These are phyloP conservation scores for Salix udensis DNA, from an alignment of 345 rosid species.

Conservation along the genomic window DNA sequence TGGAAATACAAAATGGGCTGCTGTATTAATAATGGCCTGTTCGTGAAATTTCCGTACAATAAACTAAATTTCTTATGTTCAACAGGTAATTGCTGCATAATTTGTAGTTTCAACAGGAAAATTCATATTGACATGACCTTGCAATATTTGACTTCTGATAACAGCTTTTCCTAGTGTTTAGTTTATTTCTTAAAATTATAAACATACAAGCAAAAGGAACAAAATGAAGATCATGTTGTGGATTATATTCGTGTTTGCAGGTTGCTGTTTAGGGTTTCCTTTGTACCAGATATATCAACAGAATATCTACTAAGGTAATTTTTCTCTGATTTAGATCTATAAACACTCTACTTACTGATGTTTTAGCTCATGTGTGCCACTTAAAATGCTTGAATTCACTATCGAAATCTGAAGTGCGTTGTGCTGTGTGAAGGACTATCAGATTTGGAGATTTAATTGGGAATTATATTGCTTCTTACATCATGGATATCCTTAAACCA, in stretches of 20 bases:
- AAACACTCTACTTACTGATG: neutral
- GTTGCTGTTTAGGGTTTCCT: conserved; percentile 16
- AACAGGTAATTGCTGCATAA: neutral
- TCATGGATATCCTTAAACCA: neutral
- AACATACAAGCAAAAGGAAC: neutral
- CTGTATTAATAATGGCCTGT: neutral
- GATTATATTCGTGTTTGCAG: conserved; percentile 19
- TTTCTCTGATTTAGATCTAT: neutral
- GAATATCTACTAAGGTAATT: conserved; percentile 15
- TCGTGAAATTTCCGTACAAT: neutral
- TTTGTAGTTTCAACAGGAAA: neutral
- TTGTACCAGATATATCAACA: neutral
- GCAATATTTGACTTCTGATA: neutral
- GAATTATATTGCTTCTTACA: neutral
- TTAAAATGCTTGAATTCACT: neutral
- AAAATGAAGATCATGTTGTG: neutral
- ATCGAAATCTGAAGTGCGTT: neutral
- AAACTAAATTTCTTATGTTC: neutral
- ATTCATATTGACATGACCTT: neutral
- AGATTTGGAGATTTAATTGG: neutral
- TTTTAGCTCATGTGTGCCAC: neutral
- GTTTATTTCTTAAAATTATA: neutral
- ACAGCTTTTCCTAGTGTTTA: neutral
- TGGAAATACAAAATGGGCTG: neutral
- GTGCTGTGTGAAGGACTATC: neutral